phyloP scores from a whole-genome alignment of 768 basidiomycete genomes.

The Mycena alexandri region DNA sequence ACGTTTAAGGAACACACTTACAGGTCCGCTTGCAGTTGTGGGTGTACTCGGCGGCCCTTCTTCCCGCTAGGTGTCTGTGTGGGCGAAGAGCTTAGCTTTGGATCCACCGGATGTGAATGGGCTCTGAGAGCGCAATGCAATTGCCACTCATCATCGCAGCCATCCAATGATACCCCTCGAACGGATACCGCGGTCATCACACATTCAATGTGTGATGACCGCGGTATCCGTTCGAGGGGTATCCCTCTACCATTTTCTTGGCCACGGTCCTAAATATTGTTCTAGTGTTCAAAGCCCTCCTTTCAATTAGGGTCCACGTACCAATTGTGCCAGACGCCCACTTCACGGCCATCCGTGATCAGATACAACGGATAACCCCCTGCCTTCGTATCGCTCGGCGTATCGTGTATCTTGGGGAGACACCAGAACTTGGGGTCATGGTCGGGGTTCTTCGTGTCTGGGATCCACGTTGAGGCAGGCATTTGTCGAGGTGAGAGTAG shows the following conservation, averaged over 20 bases:
- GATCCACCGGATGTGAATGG: conserved; percentile 3
- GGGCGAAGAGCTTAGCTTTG: background rate
- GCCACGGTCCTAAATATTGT: background rate
- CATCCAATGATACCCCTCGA: too few relatives aligned
- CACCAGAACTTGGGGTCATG: too few relatives aligned
- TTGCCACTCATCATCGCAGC: conserved; percentile 6
- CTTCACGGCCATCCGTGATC: background rate
- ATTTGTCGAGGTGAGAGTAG: too few relatives aligned
- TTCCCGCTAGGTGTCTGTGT: too few relatives aligned
- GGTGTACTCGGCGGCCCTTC: too few relatives aligned
- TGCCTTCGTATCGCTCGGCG: too few relatives aligned
- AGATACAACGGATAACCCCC: background rate
- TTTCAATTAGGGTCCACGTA: background rate
- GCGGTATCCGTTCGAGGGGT: background rate
- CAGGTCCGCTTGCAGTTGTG: too few relatives aligned
- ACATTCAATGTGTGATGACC: background rate
- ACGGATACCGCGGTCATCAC: too few relatives aligned
- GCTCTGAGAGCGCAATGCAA: background rate
- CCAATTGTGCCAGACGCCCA: background rate
- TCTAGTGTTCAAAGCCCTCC: background rate
- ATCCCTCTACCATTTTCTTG: conserved; percentile 1
- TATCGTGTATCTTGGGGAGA: background rate
- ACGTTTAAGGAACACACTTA: too few relatives aligned
- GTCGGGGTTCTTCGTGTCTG: background rate
- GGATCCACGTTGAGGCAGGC: background rate